A percentile compares a stretch with the other conserved stretches of the same genome.
These are phyloP conservation scores for Trypanosoma caninum DNA, from an alignment of 208 protist species.

Conservation along the genomic window DNA sequence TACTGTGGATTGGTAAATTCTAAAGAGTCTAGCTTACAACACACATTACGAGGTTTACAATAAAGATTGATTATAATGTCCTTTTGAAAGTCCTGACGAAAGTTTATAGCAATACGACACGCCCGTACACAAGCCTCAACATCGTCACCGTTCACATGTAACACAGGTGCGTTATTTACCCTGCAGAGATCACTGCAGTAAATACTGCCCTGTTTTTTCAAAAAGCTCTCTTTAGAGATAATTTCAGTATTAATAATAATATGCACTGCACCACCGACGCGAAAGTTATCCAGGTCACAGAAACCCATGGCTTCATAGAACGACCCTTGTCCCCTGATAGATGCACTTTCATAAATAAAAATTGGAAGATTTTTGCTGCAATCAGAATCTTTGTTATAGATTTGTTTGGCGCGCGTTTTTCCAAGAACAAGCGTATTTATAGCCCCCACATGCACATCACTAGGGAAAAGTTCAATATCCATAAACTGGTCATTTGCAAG, in stretches of 20 bases:
- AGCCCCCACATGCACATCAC: conserved; percentile 98
- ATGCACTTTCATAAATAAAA: conserved; percentile 97
- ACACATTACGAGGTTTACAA: conserved; percentile 96
- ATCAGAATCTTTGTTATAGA: conserved; percentile 72
- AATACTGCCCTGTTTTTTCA: conserved; percentile 83
- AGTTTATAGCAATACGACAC: conserved; percentile 87
- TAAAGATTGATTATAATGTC: conserved; percentile 97
- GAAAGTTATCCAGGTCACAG: conserved; percentile 92
- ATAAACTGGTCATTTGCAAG: conserved; percentile 80
- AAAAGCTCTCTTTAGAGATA: conserved; percentile 97
- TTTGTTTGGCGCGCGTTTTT: conserved; percentile 95
- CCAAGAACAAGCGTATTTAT: conserved; percentile 98
- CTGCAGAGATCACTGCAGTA: conserved; percentile 98
- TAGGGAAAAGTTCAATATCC: conserved; percentile 96
- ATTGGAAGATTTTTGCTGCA: conserved; percentile 74
- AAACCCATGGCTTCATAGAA: conserved; percentile 98
- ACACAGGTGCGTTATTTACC: conserved; percentile 92
- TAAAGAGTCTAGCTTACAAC: conserved; percentile 97
- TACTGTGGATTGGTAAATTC: conserved; percentile 96
- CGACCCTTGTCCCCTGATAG: conserved; percentile 95
- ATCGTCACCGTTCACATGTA: conserved; percentile 98
- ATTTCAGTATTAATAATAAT: conserved; percentile 99
- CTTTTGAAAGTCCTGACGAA: conserved; percentile 90
- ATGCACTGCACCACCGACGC: conserved; percentile 97
- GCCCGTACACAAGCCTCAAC: conserved; percentile 92